phyloP scores from a whole-genome alignment of 148 eudicot genomes.

The Fagopyrum esculentum region DNA sequence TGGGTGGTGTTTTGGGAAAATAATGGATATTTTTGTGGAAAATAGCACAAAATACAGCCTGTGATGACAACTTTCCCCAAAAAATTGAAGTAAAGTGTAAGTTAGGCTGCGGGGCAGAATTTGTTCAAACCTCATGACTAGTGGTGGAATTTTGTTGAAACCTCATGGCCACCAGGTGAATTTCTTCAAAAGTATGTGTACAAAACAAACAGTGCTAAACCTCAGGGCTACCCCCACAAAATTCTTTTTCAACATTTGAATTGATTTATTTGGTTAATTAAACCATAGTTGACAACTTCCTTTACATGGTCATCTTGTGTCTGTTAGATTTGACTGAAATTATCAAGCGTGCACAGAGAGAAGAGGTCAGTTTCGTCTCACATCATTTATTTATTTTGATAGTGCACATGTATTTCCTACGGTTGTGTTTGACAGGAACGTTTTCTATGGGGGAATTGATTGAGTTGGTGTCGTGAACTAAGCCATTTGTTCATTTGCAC shows the following conservation, averaged over 20 bases:
- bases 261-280: background rate
- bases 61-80: no score
- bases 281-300: background rate
- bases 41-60: no score
- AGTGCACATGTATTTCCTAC: background rate
- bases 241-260: background rate
- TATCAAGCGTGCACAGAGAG: background rate
- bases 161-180: no score
- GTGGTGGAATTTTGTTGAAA: no score
- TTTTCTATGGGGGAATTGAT: background rate
- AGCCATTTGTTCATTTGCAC: background rate
- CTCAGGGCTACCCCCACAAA: no score
- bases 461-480: background rate
- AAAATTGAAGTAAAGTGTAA: no score
- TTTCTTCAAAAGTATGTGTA: no score
- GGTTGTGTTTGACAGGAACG: background rate
- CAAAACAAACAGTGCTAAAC: no score
- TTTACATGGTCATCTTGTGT: conserved; percentile 3
- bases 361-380: conserved; percentile 1
- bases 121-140: no score
- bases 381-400: background rate
- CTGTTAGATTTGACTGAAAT: background rate
- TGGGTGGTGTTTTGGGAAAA: no score
- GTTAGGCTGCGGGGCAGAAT: no score
- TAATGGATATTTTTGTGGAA: no score